A percentile compares a stretch with the other conserved stretches of the same genome.
phyloP scores from a whole-genome alignment of 176 grass and related monocot species.

The Paspalum notatum region DNA sequence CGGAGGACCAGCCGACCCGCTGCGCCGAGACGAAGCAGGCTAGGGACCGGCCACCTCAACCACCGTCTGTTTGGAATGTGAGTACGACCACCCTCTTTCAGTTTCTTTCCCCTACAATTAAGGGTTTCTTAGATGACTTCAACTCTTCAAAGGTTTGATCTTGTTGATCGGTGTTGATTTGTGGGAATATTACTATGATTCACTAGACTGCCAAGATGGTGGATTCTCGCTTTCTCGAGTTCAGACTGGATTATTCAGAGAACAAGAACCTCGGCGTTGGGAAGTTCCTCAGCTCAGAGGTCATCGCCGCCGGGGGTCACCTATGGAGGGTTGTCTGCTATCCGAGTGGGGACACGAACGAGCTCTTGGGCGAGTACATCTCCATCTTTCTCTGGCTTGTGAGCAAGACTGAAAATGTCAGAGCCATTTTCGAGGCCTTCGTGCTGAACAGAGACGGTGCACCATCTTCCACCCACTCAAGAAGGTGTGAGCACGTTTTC shows the following conservation, averaged over 20 bases:
- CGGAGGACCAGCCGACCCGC: too few species aligned
- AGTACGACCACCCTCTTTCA: not conserved
- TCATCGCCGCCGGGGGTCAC: not conserved
- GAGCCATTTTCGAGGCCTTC: constrained; percentile 11
- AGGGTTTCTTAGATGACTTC: not conserved
- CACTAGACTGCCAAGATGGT: not conserved
- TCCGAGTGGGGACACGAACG: not conserved
- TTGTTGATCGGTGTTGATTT: not conserved
- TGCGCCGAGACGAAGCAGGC: too few species aligned
- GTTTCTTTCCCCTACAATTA: not conserved
- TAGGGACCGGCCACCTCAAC: not conserved
- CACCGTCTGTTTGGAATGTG: not conserved
- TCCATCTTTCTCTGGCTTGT: not conserved
- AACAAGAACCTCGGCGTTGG: not conserved
- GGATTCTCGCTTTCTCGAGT: not conserved
- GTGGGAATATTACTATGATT: not conserved
- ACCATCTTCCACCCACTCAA: not conserved
- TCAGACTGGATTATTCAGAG: not conserved
- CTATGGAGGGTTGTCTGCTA: not conserved
- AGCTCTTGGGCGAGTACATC: not conserved
- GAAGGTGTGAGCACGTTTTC: not conserved
- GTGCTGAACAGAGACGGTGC: not conserved
- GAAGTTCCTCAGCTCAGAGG: not conserved
- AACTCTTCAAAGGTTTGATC: not conserved
- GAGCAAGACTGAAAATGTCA: not conserved